These are phyloP conservation scores for Torulaspora franciscae DNA, from an alignment of 805 yeast species.

Conservation along the genomic window DNA sequence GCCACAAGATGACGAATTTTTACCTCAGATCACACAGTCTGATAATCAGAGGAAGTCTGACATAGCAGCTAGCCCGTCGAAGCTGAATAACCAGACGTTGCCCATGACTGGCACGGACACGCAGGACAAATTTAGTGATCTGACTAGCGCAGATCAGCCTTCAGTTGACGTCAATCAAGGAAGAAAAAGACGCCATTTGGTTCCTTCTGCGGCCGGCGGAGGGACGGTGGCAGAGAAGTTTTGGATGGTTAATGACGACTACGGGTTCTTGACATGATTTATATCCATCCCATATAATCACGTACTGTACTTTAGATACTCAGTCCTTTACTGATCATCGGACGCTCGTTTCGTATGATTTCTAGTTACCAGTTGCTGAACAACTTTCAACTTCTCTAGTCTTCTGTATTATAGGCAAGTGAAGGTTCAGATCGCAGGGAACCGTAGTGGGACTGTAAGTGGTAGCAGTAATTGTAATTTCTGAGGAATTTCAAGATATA, in stretches of 20 bases:
- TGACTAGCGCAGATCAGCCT: background rate
- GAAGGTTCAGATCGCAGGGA: background rate
- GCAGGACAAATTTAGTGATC: background rate
- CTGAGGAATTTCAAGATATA: background rate
- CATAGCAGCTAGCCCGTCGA: background rate
- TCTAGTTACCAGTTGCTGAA: background rate
- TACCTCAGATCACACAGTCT: background rate
- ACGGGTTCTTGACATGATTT: slow-evolving; percentile 41
- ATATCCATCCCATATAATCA: background rate
- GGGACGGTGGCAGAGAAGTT: slow-evolving; percentile 40
- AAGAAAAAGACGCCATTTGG: slow-evolving; percentile 3
- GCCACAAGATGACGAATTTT: slow-evolving; percentile 14
- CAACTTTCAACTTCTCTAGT: background rate
- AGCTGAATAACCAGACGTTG: background rate
- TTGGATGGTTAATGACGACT: slow-evolving; percentile 46
- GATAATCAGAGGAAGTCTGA: background rate
- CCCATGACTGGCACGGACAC: background rate
- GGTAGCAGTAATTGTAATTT: background rate
- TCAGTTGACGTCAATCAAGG: background rate
- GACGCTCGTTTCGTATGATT: background rate
- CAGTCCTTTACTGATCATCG: background rate
- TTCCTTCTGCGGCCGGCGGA: slow-evolving; percentile 8
- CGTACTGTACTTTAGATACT: background rate
- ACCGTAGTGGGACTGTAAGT: slow-evolving; percentile 4
- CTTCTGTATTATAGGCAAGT: background rate